Conservation (phyloP, 2,329 filamentous ascomycete species). For the Arthrinium phaeospermum region DNA sequence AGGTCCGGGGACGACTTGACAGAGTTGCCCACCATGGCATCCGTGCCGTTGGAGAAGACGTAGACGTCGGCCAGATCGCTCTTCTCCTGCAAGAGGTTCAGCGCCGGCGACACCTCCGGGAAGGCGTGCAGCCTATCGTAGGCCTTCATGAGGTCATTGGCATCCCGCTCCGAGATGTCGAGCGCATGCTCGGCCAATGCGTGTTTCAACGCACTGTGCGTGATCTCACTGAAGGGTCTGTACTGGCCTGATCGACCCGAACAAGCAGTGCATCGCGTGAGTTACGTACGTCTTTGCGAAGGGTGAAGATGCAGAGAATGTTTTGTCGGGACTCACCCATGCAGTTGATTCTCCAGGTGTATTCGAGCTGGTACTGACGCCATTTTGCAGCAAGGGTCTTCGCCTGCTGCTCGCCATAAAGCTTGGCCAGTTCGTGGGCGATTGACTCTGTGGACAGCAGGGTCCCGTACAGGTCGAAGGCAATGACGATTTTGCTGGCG, state of each 20-base stretch:
- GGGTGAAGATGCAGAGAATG: not conserved
- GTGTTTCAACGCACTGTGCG: slow-evolving; percentile 65
- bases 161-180: slow-evolving; percentile 48
- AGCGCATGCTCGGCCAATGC: slow-evolving; percentile 64
- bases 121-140: slow-evolving; percentile 71
- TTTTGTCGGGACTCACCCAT: slow-evolving; percentile 62
- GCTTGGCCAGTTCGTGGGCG: slow-evolving; percentile 58
- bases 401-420: slow-evolving; percentile 64
- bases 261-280: not conserved
- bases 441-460: slow-evolving; percentile 76
- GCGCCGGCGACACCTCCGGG: slow-evolving; percentile 62
- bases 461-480: slow-evolving; percentile 79
- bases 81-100: slow-evolving; percentile 52
- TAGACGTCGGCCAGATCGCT: slow-evolving; percentile 53
- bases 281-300: not conserved
- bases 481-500: slow-evolving; percentile 54
- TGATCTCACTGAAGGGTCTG: slow-evolving; percentile 67
- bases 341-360: slow-evolving; percentile 76
- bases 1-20: slow-evolving; percentile 63
- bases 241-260: slow-evolving; percentile 57
- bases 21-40: slow-evolving; percentile 66
- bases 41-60: slow-evolving; percentile 74
- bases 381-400: slow-evolving; percentile 64
- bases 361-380: slow-evolving; percentile 76
- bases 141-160: slow-evolving; percentile 61